Percentiles rank a stretch among this genome's conserved stretches.
Evolutionary conservation across 352 stramenopile genomes (phyloP).

Genomic region (Phytophthora sojae): DNA sequence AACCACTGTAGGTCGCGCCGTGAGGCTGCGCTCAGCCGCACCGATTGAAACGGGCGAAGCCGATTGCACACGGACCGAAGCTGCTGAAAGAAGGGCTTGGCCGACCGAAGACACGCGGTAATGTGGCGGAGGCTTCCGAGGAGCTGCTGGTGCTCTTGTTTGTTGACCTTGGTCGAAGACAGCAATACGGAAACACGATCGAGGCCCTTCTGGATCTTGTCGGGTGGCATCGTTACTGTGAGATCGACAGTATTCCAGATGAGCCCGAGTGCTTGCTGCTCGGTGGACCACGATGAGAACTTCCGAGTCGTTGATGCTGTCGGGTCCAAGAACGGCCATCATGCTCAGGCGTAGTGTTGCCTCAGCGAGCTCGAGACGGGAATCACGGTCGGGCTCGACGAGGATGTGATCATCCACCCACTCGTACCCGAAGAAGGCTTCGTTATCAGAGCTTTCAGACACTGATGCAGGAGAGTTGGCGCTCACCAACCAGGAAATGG

Average conservation of each 20-base stretch:
- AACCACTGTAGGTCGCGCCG: conserved; percentile 9
- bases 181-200: conserved; percentile 1
- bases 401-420: conserved; percentile 45
- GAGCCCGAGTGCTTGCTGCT: conserved; percentile 21
- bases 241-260: conserved; percentile 11
- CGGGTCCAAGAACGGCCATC: conserved; percentile 26
- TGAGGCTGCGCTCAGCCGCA: not conserved
- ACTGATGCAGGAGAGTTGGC: conserved; percentile 25
- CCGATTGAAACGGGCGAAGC: not conserved
- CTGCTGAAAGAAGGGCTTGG: conserved; percentile 22
- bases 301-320: conserved; percentile 39
- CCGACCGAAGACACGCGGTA: conserved; percentile 17
- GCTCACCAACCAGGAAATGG: conserved; percentile 18
- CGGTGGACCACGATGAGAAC: conserved; percentile 23
- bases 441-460: conserved; percentile 1
- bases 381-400: conserved; percentile 18
- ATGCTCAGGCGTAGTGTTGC: conserved; percentile 18
- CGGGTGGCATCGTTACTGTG: conserved; percentile 17
- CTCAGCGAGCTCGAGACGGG: conserved; percentile 4
- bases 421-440: conserved; percentile 31
- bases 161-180: not conserved
- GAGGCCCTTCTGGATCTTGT: conserved; percentile 27
- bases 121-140: conserved; percentile 36
- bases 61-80: conserved; percentile 7
- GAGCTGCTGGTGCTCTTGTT: conserved; percentile 12